phyloP scores from a whole-genome alignment of 768 basidiomycete species.

The Termitomyces sp. region DNA sequence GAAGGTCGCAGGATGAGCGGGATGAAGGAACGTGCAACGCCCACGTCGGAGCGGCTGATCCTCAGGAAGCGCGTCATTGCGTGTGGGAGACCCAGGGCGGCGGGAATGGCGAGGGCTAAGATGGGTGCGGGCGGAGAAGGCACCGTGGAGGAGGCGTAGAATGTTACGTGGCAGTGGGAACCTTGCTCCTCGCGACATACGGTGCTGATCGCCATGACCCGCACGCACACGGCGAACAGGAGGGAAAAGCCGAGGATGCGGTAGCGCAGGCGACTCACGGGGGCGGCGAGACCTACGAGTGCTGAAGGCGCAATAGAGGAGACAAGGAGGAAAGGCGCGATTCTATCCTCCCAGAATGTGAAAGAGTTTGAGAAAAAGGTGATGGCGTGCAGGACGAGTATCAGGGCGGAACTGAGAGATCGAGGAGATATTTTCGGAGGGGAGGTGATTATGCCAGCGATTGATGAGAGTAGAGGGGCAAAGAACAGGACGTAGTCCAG shows the following conservation, averaged over 20 bases:
- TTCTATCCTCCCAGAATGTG: slow-evolving; percentile 94
- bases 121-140: slow-evolving; percentile 60
- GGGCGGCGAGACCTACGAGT: slow-evolving; percentile 60
- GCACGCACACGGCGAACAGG: too few species aligned
- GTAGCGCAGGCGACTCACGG: slow-evolving; percentile 59
- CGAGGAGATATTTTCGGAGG: slow-evolving; percentile 26
- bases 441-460: slow-evolving; percentile 37
- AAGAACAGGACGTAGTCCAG: slow-evolving; percentile 48
- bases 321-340: slow-evolving; percentile 69
- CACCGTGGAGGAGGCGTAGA: slow-evolving; percentile 69
- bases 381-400: slow-evolving; percentile 62
- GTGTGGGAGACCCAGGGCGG: slow-evolving; percentile 50
- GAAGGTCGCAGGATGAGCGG: slow-evolving; percentile 51
- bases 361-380: slow-evolving; percentile 92
- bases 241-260: slow-evolving; percentile 72
- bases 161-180: slow-evolving; percentile 84
- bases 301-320: slow-evolving; percentile 58
- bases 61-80: slow-evolving; percentile 49
- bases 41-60: slow-evolving; percentile 70
- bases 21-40: slow-evolving; percentile 61
- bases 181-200: slow-evolving; percentile 95
- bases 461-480: slow-evolving; percentile 28
- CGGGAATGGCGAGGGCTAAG: slow-evolving; percentile 50
- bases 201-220: slow-evolving; percentile 71
- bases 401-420: slow-evolving; percentile 24